Base-by-base conservation (phyloP, 768 basidiomycete genomes). In the Candolleomyces aberdarensis region DNA sequence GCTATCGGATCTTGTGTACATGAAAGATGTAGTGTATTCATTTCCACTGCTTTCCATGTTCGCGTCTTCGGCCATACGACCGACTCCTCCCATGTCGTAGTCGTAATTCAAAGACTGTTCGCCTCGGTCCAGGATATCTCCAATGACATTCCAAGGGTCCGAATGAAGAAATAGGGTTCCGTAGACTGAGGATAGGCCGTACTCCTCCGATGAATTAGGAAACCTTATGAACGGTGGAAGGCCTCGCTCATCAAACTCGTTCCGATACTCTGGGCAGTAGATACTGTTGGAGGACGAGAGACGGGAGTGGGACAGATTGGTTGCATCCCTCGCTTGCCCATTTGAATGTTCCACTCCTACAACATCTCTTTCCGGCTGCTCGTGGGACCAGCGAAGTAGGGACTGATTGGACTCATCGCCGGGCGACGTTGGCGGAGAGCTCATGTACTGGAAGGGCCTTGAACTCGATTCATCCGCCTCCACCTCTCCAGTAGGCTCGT, bases 91-190 rank as follows among this genome's bases (percentile, higher is more conserved):
- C 29, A 59, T n/a, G 44, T 53, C 26, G 15, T 36, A 15, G 5
- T 40, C 51, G 43, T 22, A 10, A 15, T 49, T 20, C 48, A 10
- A 19, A 10, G 10, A 20, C 62, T 14, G 66, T 60, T 7, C 10
- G 19, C 51, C 58, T 0, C 77, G 44, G 9, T 78, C 79, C 10
- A 82, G 73, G 54, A 81, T 74, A 7, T 71, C 70, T 13, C 80
- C 81, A 26, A 81, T 72, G 5, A 76, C 72, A 36, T 66, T 70
- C 81, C 81, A 82, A 0, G 81, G 81, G 63, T 81, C 76, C 39
- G 69, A 63, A 56, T 78, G 74, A 40, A 78, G 74, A 57, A 77
- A 81, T 3, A 82, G 63, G 48, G 65, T 73, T 56, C 71, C 73
- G 58, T 67, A 71, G 1, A 65, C 66, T 6, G 50, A 31, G 10